Evolutionary conservation across 129 eudicot genomes (phyloP).

Genomic region (Daucus carota): DNA sequence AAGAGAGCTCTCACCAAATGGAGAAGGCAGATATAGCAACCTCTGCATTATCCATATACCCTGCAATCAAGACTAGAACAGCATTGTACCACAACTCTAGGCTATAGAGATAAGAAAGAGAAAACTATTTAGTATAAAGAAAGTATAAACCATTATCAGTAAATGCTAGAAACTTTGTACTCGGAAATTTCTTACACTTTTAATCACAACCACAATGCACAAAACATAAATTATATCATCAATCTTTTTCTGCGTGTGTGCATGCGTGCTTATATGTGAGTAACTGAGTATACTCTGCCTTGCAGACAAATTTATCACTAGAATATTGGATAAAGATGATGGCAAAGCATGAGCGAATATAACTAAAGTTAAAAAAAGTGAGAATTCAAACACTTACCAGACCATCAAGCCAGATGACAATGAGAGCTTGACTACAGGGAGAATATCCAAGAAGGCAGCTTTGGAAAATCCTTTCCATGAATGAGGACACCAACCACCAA

Average conservation of each 20-base stretch:
- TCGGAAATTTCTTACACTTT: background rate
- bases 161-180: background rate
- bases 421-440: conserved; percentile 68
- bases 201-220: background rate
- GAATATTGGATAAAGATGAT: background rate
- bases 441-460: conserved; percentile 49
- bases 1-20: conserved; percentile 39
- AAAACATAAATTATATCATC: background rate
- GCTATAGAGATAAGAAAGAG: conserved; percentile 25
- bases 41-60: conserved; percentile 68
- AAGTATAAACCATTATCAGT: background rate
- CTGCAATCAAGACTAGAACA: conserved; percentile 58
- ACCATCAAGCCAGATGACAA: conserved; percentile 68
- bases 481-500: conserved; percentile 72
- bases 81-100: conserved; percentile 78
- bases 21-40: conserved; percentile 82
- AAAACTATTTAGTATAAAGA: background rate
- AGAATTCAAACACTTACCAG: conserved; percentile 30
- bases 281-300: background rate
- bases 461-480: conserved; percentile 57
- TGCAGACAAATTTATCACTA: background rate
- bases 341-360: background rate
- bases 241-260: background rate
- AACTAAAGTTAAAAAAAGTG: background rate
- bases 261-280: too few relatives aligned